A percentile compares a stretch with the other conserved stretches of the same genome.
These are phyloP conservation scores for Podaxis sp. DNA, from an alignment of 768 basidiomycete genomes.

Conservation along the genomic window DNA sequence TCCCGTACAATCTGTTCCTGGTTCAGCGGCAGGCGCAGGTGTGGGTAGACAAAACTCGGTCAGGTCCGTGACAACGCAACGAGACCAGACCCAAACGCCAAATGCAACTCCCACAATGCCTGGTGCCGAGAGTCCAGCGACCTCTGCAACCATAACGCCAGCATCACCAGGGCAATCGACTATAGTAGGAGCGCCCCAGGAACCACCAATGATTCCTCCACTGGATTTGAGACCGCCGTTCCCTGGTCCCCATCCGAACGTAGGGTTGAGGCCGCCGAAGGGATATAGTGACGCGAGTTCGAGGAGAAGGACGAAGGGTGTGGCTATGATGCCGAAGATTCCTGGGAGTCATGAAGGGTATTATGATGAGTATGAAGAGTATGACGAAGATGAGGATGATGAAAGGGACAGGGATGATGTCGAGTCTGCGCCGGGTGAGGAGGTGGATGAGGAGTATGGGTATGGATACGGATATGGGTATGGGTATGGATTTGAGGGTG, in stretches of 20 bases:
- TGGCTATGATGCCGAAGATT: slow-evolving; percentile 41
- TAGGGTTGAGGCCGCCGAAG: slow-evolving; percentile 25
- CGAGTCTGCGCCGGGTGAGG: slow-evolving; percentile 22
- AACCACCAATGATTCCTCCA: slow-evolving; percentile 54
- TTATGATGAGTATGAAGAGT: slow-evolving; percentile 25
- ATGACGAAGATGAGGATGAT: slow-evolving; percentile 23
- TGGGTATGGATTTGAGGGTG: slow-evolving; percentile 10
- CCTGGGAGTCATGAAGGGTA: slow-evolving; percentile 37
- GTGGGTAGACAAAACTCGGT: background rate
- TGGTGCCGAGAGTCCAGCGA: no score
- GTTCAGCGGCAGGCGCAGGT: background rate
- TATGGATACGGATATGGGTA: slow-evolving; percentile 29
- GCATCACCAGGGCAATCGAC: background rate
- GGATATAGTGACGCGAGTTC: slow-evolving; percentile 19
- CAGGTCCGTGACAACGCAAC: background rate
- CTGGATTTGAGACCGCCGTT: slow-evolving; percentile 60
- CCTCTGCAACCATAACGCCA: no score
- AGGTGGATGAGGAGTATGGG: slow-evolving; percentile 29
- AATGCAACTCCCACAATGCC: background rate
- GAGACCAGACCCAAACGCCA: slow-evolving; percentile 1
- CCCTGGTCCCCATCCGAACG: slow-evolving; percentile 37
- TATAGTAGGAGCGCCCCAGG: background rate
- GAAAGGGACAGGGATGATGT: slow-evolving; percentile 24
- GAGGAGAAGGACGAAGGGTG: slow-evolving; percentile 16
- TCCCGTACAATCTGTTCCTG: slow-evolving; percentile 35